Base-by-base conservation (phyloP, 2,329 filamentous ascomycete genomes). In the Pestalotiopsis sp. region DNA sequence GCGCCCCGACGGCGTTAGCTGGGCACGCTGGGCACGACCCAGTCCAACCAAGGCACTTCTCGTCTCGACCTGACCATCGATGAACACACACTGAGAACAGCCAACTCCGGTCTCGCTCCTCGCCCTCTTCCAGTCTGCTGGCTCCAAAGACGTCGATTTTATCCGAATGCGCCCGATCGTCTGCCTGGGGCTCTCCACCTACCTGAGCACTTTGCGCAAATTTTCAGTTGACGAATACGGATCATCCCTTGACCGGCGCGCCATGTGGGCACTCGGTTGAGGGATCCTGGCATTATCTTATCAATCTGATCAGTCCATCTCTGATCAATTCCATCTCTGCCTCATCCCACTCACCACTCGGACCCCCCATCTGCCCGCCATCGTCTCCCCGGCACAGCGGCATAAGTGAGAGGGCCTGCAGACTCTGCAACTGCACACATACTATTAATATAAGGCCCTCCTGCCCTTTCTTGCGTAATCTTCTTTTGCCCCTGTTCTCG, bases 231-330 rank as follows among this genome's bases (percentile, higher is more conserved):
- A 64, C 39, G 61, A 64, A 64, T 45, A 67, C 56, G 65, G 36
- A 67, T 67, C 65, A 56, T 59, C 65, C 65, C 56, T 61, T 25
- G 65, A 61, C 65, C 65, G 65, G 65, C 52, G 31, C 36, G 65
- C 65, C 56, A 59, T 58, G 65, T 45, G 65, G 52, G 39, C 45
- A 45, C 20, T 23, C 38, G 20, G 38, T 36, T 41, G 25, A 27
- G 25, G 36, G 41, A 23, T 27, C 65, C 65, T 45, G 65, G 65
- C 65, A 67, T 79, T 78, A 79, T 79, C 77, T 79, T 78, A 79
- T 79, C 77, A 79, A 79, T 79, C 77, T 78, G 77, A 79, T 79
- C 77, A 79, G 77, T 77, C 72, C 71, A 74, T 75, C 74, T 71
- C 71, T 66, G 72, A 71, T 73, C 68, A 41, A 66, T 70, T 64